phyloP scores from a whole-genome alignment of 345 rosid species.

The Populus ilicifolia region DNA sequence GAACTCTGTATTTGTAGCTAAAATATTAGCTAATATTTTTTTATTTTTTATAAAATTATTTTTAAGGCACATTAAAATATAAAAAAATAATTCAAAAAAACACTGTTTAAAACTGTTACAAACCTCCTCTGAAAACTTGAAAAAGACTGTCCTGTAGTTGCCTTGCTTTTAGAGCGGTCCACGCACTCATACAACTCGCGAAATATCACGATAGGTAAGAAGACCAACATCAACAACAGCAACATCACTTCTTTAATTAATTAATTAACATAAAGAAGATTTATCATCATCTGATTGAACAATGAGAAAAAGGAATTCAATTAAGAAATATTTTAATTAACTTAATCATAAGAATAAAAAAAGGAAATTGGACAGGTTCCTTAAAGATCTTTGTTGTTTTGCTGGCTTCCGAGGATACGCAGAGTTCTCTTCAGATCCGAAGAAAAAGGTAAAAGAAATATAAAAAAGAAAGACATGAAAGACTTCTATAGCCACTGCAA shows the following conservation, averaged over 20 bases:
- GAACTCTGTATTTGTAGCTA: no score
- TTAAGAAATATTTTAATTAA: constrained; percentile 28
- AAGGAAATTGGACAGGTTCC: constrained; percentile 32
- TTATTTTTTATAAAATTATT: no score
- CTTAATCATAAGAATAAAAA: neutral
- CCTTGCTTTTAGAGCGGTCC: constrained; percentile 18
- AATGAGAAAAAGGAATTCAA: constrained; percentile 21
- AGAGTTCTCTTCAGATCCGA: constrained; percentile 56
- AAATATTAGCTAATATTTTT: no score
- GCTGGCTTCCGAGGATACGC: constrained; percentile 51
- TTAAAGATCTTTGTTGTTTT: constrained; percentile 57
- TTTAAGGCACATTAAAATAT: no score
- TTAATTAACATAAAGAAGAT: neutral
- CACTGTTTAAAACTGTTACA: no score
- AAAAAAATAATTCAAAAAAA: no score
- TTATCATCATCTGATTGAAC: neutral
- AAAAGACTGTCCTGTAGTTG: neutral
- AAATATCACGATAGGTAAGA: neutral
- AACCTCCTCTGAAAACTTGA: no score
- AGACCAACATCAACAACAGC: neutral
- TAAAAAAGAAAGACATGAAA: neutral
- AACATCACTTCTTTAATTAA: neutral
- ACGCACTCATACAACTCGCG: neutral
- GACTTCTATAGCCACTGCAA: constrained; percentile 5
- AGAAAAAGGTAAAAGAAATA: constrained; percentile 40